Evolutionary conservation across 208 protist species (phyloP).

Genomic region (Wallacemonas collosoma): DNA sequence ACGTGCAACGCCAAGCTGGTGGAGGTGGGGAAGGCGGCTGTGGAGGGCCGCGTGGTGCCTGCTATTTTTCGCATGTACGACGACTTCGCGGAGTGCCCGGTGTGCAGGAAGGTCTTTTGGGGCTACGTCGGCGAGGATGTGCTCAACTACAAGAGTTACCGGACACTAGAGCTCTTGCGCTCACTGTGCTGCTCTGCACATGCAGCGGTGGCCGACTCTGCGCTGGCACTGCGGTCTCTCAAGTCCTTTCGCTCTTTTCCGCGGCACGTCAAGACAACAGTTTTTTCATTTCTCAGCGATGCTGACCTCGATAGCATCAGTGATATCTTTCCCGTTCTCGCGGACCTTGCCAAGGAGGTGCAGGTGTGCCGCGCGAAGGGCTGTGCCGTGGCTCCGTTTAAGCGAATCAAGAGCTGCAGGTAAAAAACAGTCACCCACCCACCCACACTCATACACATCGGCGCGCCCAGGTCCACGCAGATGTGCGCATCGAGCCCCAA

Average conservation of each 20-base stretch:
- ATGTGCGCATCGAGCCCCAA: too few relatives aligned
- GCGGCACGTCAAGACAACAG: slow-evolving; percentile 39
- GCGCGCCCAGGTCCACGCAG: too few relatives aligned
- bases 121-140: slow-evolving; percentile 67
- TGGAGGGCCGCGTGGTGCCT: slow-evolving; percentile 45
- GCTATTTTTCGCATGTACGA: slow-evolving; percentile 69
- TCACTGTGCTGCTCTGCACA: slow-evolving; percentile 45
- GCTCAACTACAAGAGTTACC: slow-evolving; percentile 78
- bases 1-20: slow-evolving; percentile 64
- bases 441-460: neutral
- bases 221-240: slow-evolving; percentile 31
- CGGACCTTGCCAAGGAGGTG: slow-evolving; percentile 41
- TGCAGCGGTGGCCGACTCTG: slow-evolving; percentile 24
- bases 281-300: slow-evolving; percentile 55
- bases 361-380: slow-evolving; percentile 28
- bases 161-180: slow-evolving; percentile 57
- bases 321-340: slow-evolving; percentile 51
- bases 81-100: slow-evolving; percentile 67
- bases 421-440: neutral
- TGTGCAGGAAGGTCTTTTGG: slow-evolving; percentile 81
- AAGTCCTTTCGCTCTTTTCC: slow-evolving; percentile 65
- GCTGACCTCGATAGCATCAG: slow-evolving; percentile 36
- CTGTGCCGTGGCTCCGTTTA: slow-evolving; percentile 21
- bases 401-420: slow-evolving; percentile 27
- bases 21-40: slow-evolving; percentile 39